phyloP scores from a whole-genome alignment of 1,284 basidiomycete species.

The Ustilago cynodontis region DNA sequence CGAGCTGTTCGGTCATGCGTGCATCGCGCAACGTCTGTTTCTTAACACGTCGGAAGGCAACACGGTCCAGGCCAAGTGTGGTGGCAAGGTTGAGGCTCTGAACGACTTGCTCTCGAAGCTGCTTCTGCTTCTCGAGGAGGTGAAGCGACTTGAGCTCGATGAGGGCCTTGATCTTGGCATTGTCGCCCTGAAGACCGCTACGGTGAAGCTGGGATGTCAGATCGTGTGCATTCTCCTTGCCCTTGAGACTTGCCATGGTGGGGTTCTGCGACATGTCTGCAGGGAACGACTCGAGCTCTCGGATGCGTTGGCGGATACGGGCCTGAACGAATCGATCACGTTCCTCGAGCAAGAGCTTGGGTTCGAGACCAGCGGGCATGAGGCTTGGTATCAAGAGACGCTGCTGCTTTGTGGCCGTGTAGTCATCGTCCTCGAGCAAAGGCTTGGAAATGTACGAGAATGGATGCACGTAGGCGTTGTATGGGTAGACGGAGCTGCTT shows the following conservation, averaged over 20 bases:
- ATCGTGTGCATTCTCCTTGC: conserved; percentile 47
- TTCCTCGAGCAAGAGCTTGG: conserved; percentile 89
- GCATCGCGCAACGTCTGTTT: conserved; percentile 91
- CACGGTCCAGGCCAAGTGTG: conserved; percentile 86
- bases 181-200: conserved; percentile 67
- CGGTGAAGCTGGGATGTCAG: conserved; percentile 31
- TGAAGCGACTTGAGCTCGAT: conserved; percentile 96
- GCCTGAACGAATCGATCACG: conserved; percentile 91
- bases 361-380: conserved; percentile 93
- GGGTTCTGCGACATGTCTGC: conserved; percentile 76
- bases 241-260: conserved; percentile 48
- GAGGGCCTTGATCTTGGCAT: conserved; percentile 85
- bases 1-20: conserved; percentile 87
- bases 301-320: conserved; percentile 87
- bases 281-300: conserved; percentile 86
- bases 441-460: conserved; percentile 74
- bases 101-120: conserved; percentile 85
- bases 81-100: conserved; percentile 89
- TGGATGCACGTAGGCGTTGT: conserved; percentile 92
- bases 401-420: conserved; percentile 78
- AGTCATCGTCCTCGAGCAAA: conserved; percentile 53
- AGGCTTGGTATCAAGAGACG: conserved; percentile 86
- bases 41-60: conserved; percentile 87
- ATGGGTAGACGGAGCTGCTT: conserved; percentile 88
- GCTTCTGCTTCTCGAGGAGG: conserved; percentile 88